Base-by-base conservation (phyloP, 192 early-diverging fungal species). In the Jimgerdemannia flammicorona region DNA sequence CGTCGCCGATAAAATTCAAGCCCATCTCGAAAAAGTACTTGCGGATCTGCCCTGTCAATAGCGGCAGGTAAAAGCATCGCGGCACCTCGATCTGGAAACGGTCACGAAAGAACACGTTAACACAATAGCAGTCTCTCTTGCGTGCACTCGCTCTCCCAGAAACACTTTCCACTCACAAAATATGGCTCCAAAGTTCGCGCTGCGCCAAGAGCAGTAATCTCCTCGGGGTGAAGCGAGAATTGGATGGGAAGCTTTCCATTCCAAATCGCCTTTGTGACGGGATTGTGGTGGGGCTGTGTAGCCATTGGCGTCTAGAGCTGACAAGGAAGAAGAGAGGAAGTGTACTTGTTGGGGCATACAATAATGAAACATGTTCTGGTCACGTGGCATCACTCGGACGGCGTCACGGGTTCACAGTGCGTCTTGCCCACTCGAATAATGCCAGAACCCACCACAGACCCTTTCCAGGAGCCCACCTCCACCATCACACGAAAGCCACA, bases 41-140 rank as follows among this genome's bases (percentile, higher is more conserved):
- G 63, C 87, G 84, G 40, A 90, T 78, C 73, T 83, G 75, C 64
- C 74, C 77, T n/a, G 89, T 88, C 40, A 89, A 70, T 6, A 91
- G 72, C 44, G 87, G 83, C 49, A 91, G 82, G 71, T 91, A 91
- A 8, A 84, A 89, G 67, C 80, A 87, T 40, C 90, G 87, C 20
- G 79, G 81, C 18, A 87, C 84, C 72, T 89, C 88, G 64, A 84
- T 73, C 88, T 89, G 18, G 8, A 40, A 9, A 10, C 19, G 67
- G 9, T 10, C 19, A 78, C 64, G 43, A 66, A 1, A 14, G 19
- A 44, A 64, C 39, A 43, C 9, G 71, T 40, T 4, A 54, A 69
- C 4, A 40, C 10, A 70, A 69, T 39, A 44, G 64, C 43, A 40
- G 40, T 14, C 54, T 19, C 43, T 54, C 39, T 19, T 43, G 40